phyloP scores from a whole-genome alignment of 768 basidiomycete species.

The Rhodotorula taiwanensis region DNA sequence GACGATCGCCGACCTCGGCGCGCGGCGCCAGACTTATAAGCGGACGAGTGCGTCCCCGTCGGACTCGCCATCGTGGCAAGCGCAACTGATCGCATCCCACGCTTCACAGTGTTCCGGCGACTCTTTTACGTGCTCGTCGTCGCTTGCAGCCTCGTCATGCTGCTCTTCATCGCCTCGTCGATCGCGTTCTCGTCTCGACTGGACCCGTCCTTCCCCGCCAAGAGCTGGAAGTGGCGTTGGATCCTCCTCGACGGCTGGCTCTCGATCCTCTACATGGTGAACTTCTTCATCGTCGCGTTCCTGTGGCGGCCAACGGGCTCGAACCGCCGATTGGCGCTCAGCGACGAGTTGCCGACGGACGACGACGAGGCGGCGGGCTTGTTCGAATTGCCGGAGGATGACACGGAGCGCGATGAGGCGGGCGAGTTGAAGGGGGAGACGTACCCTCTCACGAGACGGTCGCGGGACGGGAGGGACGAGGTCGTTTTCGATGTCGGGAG shows the following conservation, averaged over 20 bases:
- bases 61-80: not conserved
- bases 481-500: constrained; percentile 27
- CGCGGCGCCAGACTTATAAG: constrained; percentile 55
- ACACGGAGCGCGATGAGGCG: constrained; percentile 53
- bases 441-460: constrained; percentile 1
- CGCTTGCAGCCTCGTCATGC: constrained; percentile 69
- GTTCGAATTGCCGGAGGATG: constrained; percentile 76
- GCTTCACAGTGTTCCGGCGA: constrained; percentile 73
- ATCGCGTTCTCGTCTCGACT: constrained; percentile 83
- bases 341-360: constrained; percentile 66
- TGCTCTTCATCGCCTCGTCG: constrained; percentile 88
- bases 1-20: constrained; percentile 76
- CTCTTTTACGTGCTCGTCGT: constrained; percentile 77
- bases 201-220: constrained; percentile 49
- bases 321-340: constrained; percentile 88
- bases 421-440: constrained; percentile 20
- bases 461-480: not conserved
- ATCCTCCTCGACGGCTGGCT: constrained; percentile 95
- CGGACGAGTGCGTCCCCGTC: constrained; percentile 28
- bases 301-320: constrained; percentile 89
- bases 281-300: constrained; percentile 73
- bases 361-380: constrained; percentile 90
- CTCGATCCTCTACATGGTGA: constrained; percentile 61
- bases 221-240: constrained; percentile 56
- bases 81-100: constrained; percentile 58